phyloP scores from a whole-genome alignment of 1,139 yeast genomes.

The Geotrichum bryndzae region DNA sequence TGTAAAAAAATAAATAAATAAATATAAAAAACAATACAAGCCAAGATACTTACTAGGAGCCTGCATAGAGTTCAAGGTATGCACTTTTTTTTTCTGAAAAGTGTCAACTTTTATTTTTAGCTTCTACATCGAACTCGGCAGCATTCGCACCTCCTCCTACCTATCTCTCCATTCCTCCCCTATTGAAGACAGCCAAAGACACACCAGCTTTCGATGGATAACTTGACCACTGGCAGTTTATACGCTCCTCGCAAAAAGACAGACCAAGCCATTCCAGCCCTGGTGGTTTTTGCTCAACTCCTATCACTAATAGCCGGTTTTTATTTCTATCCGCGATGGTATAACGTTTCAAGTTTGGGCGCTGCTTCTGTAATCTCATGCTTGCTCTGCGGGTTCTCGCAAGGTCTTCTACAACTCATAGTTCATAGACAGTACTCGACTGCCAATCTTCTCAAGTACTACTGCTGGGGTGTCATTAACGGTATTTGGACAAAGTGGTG shows the following conservation, averaged over 20 bases:
- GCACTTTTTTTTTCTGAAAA: background rate
- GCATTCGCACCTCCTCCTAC: background rate
- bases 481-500: slow-evolving; percentile 39
- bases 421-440: slow-evolving; percentile 21
- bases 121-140: background rate
- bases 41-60: background rate
- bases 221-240: background rate
- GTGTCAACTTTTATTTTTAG: background rate
- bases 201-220: background rate
- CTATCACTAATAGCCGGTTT: slow-evolving; percentile 1
- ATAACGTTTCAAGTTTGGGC: slow-evolving; percentile 28
- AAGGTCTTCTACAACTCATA: slow-evolving; percentile 32
- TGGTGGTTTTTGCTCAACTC: slow-evolving; percentile 8
- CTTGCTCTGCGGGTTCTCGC: slow-evolving; percentile 34
- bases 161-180: background rate
- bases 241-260: background rate
- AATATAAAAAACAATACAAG: background rate
- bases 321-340: slow-evolving; percentile 25
- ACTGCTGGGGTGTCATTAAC: slow-evolving; percentile 36
- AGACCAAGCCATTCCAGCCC: slow-evolving; percentile 4
- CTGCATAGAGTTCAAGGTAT: background rate
- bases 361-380: slow-evolving; percentile 34
- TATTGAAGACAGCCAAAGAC: background rate
- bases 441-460: slow-evolving; percentile 31
- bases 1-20: background rate